Conservation (phyloP, 768 basidiomycete genomes). For the Naematelia encephala region DNA sequence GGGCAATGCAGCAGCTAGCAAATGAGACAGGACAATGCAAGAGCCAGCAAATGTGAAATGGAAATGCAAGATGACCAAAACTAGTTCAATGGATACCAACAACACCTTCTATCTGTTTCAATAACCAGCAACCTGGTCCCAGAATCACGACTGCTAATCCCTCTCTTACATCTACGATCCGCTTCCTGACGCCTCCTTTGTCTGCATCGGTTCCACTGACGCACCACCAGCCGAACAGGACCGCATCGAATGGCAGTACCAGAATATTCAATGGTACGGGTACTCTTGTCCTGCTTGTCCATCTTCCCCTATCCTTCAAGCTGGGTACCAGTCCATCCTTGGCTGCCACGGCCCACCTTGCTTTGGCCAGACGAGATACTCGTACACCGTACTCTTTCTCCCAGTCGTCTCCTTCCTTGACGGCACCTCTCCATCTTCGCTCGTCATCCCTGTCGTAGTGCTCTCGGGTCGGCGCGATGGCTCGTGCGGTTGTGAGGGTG, state of each 20-base stretch:
- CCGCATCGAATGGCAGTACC: conserved; percentile 3
- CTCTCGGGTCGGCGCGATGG: background rate
- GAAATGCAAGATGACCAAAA: too few relatives aligned
- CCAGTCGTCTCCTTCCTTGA: conserved; percentile 21
- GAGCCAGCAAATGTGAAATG: too few relatives aligned
- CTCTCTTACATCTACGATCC: background rate
- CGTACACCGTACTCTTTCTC: conserved; percentile 22
- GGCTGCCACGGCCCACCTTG: conserved; percentile 9
- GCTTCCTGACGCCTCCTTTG: background rate
- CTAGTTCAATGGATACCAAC: too few relatives aligned
- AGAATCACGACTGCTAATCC: background rate
- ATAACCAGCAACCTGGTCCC: background rate
- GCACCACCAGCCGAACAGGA: background rate
- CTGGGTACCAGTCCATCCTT: background rate
- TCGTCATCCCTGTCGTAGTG: background rate
- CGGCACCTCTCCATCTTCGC: conserved; percentile 21
- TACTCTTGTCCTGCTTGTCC: background rate
- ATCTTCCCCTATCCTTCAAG: background rate
- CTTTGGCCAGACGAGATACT: conserved; percentile 15
- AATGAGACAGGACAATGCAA: too few relatives aligned
- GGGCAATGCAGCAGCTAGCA: too few relatives aligned
- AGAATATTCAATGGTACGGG: conserved; percentile 1
- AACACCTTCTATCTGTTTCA: background rate
- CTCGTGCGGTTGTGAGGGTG: conserved; percentile 13
- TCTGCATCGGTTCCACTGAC: background rate